Percentiles rank a stretch among this genome's conserved stretches.
Evolutionary conservation across 2,329 filamentous ascomycete species (phyloP).

Genomic region (Cadophora gregata): DNA sequence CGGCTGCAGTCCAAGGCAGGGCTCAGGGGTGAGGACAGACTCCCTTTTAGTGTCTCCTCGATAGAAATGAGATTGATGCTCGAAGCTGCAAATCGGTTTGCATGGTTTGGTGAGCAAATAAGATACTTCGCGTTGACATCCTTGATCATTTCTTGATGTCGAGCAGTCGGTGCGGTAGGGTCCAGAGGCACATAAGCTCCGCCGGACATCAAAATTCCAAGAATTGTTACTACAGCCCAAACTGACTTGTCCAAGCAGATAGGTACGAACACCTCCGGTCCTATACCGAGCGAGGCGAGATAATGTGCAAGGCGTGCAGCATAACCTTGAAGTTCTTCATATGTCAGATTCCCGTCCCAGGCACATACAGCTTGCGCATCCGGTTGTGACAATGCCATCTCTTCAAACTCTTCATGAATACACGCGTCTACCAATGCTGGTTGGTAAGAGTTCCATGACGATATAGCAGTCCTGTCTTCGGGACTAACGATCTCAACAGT

Average conservation of each 20-base stretch:
- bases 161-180: constrained; percentile 6
- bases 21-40: not conserved
- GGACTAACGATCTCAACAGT: not conserved
- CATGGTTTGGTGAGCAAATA: constrained; percentile 20
- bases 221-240: constrained; percentile 40
- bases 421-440: not conserved
- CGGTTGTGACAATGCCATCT: not conserved
- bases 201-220: constrained; percentile 40
- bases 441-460: not conserved
- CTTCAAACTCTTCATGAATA: constrained; percentile 2
- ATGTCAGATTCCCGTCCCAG: constrained; percentile 19
- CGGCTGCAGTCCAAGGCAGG: not conserved
- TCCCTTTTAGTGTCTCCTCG: not conserved
- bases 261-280: constrained; percentile 8
- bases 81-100: constrained; percentile 8
- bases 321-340: constrained; percentile 6
- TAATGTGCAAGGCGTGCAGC: constrained; percentile 6
- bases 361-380: constrained; percentile 7
- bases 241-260: constrained; percentile 19
- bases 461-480: not conserved
- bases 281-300: not conserved
- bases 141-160: constrained; percentile 15
- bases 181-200: constrained; percentile 42
- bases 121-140: constrained; percentile 11
- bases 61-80: not conserved